Evolutionary conservation across 768 basidiomycete genomes (phyloP), one percentile per base, ranked within the genome.

Genomic region (Lactifluus hygrophoroides): DNA sequence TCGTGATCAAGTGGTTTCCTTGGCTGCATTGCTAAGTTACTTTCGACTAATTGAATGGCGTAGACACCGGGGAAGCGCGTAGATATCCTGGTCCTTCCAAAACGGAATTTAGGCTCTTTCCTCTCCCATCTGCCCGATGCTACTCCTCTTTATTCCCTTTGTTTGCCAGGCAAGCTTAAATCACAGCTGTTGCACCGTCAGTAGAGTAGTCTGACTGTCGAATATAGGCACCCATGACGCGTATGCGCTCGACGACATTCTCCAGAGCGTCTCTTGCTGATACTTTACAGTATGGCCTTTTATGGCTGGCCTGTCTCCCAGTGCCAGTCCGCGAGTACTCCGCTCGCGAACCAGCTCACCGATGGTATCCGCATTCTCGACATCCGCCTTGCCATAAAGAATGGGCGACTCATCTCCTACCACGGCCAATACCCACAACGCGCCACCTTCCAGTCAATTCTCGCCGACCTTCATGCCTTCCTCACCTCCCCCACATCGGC

Each of bases 221-320:
- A 51, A 21, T 46, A 14, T 50, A 81, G 83, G 83, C 32, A 87
- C 85, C 0, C 86, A 88, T 65, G 84, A 88, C 66, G 83, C 84
- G 84, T 83, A 70, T 57, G 80, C 23, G 43, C 4, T 32, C 35
- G 8, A 23, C 19, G 28, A 23, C 17, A 8, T 32, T 42, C 10
- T 21, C 46, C 10, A 19, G 5, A 58, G 30, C 11, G 11, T 37
- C 19, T 48, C n/a, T 9, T 38, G 28, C 40, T 62, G 51, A 48
- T 28, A 14, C 30, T 38, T 51, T 65, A 47, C 67, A 88, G 86
- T 5, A 85, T 92, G 83, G 85, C 90, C 9, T 82, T 90, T 61
- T 86, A 91, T 64, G 88, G 88, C 14, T 90, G 86, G 84, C 88
- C 88, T 0, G 72, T 94, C 37, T 88, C 89, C 0, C 91, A 95